Evolutionary conservation across 371 early-diverging fungal genomes (phyloP), one percentile per base, ranked within the genome.

Genomic region (Mucor irregularis): DNA sequence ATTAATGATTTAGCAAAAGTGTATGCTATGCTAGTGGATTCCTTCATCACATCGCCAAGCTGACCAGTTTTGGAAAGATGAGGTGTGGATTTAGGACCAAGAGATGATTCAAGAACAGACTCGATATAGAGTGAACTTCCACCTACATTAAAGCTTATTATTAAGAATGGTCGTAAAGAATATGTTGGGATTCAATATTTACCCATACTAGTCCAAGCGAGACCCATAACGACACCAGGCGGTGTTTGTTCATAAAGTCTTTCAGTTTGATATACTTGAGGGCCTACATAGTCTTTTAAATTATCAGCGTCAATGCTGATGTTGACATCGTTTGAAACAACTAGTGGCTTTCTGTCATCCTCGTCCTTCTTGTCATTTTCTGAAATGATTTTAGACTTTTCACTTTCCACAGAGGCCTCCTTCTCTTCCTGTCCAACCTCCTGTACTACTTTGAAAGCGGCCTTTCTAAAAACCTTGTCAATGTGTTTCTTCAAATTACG

Each of bases 11-110:
- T 91, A 16, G 94, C 90, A 74, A 79, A 96, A 0, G 97, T 96
- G 73, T 96, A 95, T 0, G 99, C 96, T 54, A 98, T 94, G 16
- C 86, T 88, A 6, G 93, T 82, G n/a, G 92, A 91, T 70, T 98
- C 99, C 76, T 97, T 96, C 98, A 98, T 98, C 22, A 98, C 98
- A 69, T 96, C 95, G 31, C 98, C 98, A 56, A 98, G 79, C 66
- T 98, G 96, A 19, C 98, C 99, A 2, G 99, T 97, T 53, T 81
- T 85, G 40, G 82, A 73, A 34, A 92, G 82, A 24, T 75, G 65
- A 40, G 93, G 90, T 26, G 84, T 84, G 9, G 84, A 83, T 46
- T 84, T 82, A n/a, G 78, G 76, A 7, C 71, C 60, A 16, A 88
- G 69, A 19, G 85, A 78, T 0, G 89, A 85, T 43, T 96, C 95